Evolutionary conservation across 441 rosid genomes (phyloP), one percentile per base, ranked within the genome.

Genomic region (Populus hybrid): DNA sequence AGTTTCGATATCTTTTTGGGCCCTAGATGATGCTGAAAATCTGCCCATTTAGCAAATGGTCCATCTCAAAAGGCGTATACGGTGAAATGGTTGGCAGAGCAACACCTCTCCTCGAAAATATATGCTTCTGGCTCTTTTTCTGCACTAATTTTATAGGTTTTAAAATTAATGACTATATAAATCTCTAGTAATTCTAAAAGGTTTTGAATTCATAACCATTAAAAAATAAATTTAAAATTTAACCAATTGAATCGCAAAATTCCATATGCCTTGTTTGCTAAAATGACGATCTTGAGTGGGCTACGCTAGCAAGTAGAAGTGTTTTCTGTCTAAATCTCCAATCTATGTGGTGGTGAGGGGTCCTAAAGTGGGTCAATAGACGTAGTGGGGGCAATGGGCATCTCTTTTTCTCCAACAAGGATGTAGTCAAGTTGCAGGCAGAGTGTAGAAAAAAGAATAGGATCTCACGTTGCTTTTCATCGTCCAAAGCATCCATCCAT

Each of bases 371-470:
- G 81, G 32, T 75, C 85, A 76, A 67, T 71, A 67, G 14, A 46
- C n/a, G 65, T 19, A 70, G 82, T 83, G 86, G 84, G 83, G 83
- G 78, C 86, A 82, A 76, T 76, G 77, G 81, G 83, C 65, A 80
- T 82, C 86, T 57, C 76, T 67, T 50, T 80, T 78, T 69, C 6
- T 79, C 78, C 79, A 81, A 42, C 50, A 42, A 42, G 14, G 50
- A 42, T 10, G 5, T 42, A 6, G 57, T 50, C 57, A 75, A 83
- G 71, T 83, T 78, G 84, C 80, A 76, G 71, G 63, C 57, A 73
- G 40, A 66, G 28, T 32, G 40, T 34, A 6, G 24, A 30, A 65
- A 38, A 74, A 67, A 30, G 71, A 77, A 80, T 30, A 73, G 71
- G 75, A 78, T 64, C 72, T 73, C 73, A 35, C 38, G 18, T 70